These are phyloP conservation scores for Amesomyces nigricolor DNA, from an alignment of 2,329 filamentous ascomycete genomes.

Conservation along the genomic window DNA sequence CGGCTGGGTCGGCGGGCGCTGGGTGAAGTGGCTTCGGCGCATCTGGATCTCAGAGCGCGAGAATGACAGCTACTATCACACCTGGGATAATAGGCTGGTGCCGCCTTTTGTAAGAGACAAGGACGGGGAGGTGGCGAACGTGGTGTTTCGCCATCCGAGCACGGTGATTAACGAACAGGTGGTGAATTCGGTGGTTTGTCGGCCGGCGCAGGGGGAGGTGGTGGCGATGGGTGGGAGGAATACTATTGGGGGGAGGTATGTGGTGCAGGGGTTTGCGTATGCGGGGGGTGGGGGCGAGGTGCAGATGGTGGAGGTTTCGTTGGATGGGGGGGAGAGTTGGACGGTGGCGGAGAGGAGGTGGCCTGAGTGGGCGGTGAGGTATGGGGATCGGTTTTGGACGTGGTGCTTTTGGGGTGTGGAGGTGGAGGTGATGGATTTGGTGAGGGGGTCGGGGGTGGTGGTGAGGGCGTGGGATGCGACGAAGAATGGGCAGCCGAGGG, in stretches of 20 bases:
- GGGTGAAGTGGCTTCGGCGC: slow-evolving; percentile 43
- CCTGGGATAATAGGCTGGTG: slow-evolving; percentile 48
- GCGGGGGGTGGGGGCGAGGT: slow-evolving; percentile 46
- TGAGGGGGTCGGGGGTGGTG: slow-evolving; percentile 37
- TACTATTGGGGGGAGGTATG: slow-evolving; percentile 34
- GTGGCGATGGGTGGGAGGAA: slow-evolving; percentile 36
- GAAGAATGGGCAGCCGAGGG: slow-evolving; percentile 13
- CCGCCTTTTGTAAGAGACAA: slow-evolving; percentile 44
- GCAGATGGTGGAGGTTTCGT: slow-evolving; percentile 43
- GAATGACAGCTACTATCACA: slow-evolving; percentile 42
- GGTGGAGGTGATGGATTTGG: slow-evolving; percentile 39
- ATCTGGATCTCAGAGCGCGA: slow-evolving; percentile 40
- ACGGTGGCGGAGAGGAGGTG: slow-evolving; percentile 33
- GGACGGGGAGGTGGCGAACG: slow-evolving; percentile 42
- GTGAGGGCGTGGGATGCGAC: slow-evolving; percentile 34
- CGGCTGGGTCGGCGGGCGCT: slow-evolving; percentile 40
- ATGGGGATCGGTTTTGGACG: slow-evolving; percentile 50
- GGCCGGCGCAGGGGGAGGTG: slow-evolving; percentile 41
- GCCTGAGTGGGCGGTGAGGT: slow-evolving; percentile 43
- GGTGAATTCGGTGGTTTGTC: slow-evolving; percentile 43
- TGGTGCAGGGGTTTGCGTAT: slow-evolving; percentile 44
- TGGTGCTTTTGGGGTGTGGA: slow-evolving; percentile 50
- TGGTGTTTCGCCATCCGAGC: slow-evolving; percentile 43
- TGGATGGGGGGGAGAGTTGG: slow-evolving; percentile 44
- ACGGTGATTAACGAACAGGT: slow-evolving; percentile 45